A percentile compares a stretch with the other conserved stretches of the same genome.
These are phyloP conservation scores for Linum tenue DNA, from an alignment of 345 rosid species.

Conservation along the genomic window DNA sequence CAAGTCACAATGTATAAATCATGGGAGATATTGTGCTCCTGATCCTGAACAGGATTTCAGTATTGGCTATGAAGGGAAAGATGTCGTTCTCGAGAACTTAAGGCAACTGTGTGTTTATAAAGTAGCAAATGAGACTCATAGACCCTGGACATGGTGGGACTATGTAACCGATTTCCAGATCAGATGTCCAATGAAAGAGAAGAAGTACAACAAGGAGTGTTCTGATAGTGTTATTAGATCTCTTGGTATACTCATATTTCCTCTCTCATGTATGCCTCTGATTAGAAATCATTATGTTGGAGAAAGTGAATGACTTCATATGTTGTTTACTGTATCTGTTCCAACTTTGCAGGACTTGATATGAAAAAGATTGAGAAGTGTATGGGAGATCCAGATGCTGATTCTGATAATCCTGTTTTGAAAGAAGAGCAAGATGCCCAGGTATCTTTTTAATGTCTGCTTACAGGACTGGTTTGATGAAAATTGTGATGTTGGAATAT, in stretches of 20 bases:
- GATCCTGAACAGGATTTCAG: slow-evolving; percentile 99
- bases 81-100: slow-evolving; percentile 80
- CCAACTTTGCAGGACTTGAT: slow-evolving; percentile 54
- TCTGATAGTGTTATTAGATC: slow-evolving; percentile 65
- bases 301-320: slow-evolving; percentile 4
- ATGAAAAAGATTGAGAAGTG: slow-evolving; percentile 68
- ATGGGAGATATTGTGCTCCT: slow-evolving; percentile 93
- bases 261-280: neutral
- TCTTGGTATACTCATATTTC: slow-evolving; percentile 43
- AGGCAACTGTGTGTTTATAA: slow-evolving; percentile 80
- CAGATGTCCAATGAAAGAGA: slow-evolving; percentile 93
- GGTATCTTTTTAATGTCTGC: slow-evolving; percentile 25
- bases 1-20: slow-evolving; percentile 92
- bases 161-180: slow-evolving; percentile 91
- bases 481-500: neutral
- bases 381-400: slow-evolving; percentile 79
- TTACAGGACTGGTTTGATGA: neutral
- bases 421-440: slow-evolving; percentile 97
- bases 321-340: neutral
- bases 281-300: neutral
- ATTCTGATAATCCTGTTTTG: slow-evolving; percentile 69
- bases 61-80: slow-evolving; percentile 86
- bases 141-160: slow-evolving; percentile 97
- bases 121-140: slow-evolving; percentile 75
- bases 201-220: slow-evolving; percentile 75